Base-by-base conservation (phyloP, 2,329 filamentous ascomycete genomes). In the Exserohilum turcica region DNA sequence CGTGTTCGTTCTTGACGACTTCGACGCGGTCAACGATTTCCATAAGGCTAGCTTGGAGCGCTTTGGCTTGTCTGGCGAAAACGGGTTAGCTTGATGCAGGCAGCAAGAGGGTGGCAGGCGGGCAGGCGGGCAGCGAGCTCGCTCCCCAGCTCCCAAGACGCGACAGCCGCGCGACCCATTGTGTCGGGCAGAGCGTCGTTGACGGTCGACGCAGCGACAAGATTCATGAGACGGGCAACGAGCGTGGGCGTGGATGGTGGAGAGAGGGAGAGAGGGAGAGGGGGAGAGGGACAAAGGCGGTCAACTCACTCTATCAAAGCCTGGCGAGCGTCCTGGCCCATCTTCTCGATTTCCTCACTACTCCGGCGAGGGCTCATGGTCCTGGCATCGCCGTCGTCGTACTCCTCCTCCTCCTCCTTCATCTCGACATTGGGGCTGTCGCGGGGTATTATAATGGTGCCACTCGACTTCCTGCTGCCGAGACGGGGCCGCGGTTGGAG, bases 311-410 rank as follows among this genome's bases (percentile, higher is more conserved):
- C 83, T 69, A 86, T 83, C 57, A 87, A 71, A 21, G 82, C 80
- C 63, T 82, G 78, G 54, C 92, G 82, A 32, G 92, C 91, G 69
- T 93, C 90, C 67, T 90, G 87, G 64, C 92, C 89, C 74, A 97
- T 84, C 70, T 87, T 88, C 75, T 96, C 90, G 48, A 97, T 84
- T 71, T 97, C 93, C 69, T 94, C 91, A 66, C 88, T 95, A 60
- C 91, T 96, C 66, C 93, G 82, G 64, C 93, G 82, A 2, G 93
- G 93, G 73, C 92, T 97, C 93, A 99, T 97, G 56, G 91, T 90
- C 67, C 93, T 82, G 57, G 94, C 92, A 74, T 97, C 92, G 72
- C 91, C 89, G 19, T 92, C 89, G 21, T 92, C 91, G 64, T 92
- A 90, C 59, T 90, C 83, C 57, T 89, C 84, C 59, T 91, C 87